These are phyloP conservation scores for Fagus sylvatica DNA, from an alignment of 306 rosid genomes.

Conservation along the genomic window DNA sequence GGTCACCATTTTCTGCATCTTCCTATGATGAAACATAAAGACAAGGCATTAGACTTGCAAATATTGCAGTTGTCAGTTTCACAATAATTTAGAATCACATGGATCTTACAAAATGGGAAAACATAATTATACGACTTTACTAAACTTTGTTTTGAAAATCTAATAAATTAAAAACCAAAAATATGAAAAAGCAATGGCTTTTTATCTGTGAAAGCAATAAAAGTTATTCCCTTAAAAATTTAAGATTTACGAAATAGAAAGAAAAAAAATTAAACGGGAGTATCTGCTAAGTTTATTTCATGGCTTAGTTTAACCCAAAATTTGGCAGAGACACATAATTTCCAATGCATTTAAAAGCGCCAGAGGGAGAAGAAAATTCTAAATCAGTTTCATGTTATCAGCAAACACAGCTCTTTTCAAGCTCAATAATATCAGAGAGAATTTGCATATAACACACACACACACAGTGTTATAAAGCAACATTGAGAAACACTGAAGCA, in stretches of 20 bases:
- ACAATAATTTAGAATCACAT: constrained; percentile 5
- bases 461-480: background rate
- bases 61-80: background rate
- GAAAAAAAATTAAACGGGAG: too few relatives aligned
- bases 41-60: constrained; percentile 24
- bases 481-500: constrained; percentile 1
- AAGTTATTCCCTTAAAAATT: background rate
- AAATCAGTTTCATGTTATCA: constrained; percentile 1
- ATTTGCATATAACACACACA: background rate
- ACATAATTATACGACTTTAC: background rate
- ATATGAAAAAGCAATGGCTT: background rate
- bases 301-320: background rate
- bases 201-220: background rate
- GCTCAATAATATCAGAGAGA: background rate
- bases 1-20: constrained; percentile 62
- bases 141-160: background rate
- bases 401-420: background rate
- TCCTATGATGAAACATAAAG: constrained; percentile 49
- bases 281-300: background rate
- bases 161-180: background rate
- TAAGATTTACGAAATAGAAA: background rate
- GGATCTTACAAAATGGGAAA: background rate
- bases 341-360: background rate
- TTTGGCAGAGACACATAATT: background rate
- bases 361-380: background rate